Percentiles rank a stretch among this genome's conserved stretches.
Evolutionary conservation across 805 yeast genomes (phyloP).

Genomic region (Ogataea methylovora): DNA sequence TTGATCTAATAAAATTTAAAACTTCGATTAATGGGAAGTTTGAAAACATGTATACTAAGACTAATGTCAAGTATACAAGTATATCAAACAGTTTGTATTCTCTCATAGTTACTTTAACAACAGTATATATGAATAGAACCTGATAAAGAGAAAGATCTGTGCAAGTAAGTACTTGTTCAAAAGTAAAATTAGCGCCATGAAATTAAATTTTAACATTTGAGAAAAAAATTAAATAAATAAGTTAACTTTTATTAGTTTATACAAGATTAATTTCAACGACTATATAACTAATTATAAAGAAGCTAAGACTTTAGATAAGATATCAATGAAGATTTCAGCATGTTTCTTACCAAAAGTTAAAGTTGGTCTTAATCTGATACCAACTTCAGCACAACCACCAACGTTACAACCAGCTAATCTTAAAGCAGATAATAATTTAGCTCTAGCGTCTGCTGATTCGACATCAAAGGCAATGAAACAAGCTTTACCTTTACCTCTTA

Average conservation of each 20-base stretch:
- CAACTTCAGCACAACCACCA: constrained; percentile 78
- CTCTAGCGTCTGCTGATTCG: constrained; percentile 46
- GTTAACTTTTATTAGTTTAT: too few relatives aligned
- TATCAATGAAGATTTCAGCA: constrained; percentile 55
- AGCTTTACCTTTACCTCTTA: constrained; percentile 70
- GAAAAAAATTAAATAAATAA: too few relatives aligned
- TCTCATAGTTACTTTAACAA: constrained; percentile 13
- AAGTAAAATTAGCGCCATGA: background rate
- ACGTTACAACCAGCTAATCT: constrained; percentile 64
- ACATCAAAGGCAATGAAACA: constrained; percentile 82
- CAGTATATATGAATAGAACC: background rate
- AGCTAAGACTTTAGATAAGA: constrained; percentile 29
- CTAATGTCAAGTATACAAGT: constrained; percentile 15
- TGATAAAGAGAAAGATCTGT: background rate
- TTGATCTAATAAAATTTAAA: constrained; percentile 10
- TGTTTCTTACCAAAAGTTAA: constrained; percentile 74
- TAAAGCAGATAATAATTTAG: constrained; percentile 52
- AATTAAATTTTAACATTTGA: too few relatives aligned
- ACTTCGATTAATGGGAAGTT: constrained; percentile 15
- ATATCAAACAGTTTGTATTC: constrained; percentile 23
- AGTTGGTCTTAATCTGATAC: constrained; percentile 78
- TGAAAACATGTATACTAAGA: constrained; percentile 16
- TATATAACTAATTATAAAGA: too few relatives aligned
- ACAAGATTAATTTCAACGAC: too few relatives aligned
- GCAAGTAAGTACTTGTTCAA: constrained; percentile 18